Evolutionary conservation across 202 grass and related monocot species (phyloP), one percentile per base, ranked within the genome.

Genomic region (Panicum hallii): DNA sequence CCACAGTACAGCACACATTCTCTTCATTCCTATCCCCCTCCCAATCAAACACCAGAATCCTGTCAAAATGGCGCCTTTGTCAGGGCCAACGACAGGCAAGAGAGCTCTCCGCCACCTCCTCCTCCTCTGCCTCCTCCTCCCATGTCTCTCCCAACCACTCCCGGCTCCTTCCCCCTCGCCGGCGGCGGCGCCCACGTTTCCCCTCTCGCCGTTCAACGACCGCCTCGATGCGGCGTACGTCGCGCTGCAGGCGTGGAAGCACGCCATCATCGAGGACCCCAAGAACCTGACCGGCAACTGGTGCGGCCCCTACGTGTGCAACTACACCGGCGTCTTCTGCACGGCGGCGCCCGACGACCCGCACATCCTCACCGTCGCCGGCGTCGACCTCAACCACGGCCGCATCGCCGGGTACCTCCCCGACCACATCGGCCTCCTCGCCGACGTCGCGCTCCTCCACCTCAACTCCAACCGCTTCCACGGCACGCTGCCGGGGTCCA

Each of bases 261-360:
- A 90, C 64, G 87, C 75, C 86, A 94, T 97, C 78, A 89, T 78
- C 56, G 88, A 87, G 7, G 94, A 97, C 69, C 94, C 92, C 23
- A 87, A 94, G 80, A 92, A 97, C 90, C 84, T 94, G 78, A 97
- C 94, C 0, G 54, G 47, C 30, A 63, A 79, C 64, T 97, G 94
- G 94, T 97, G 94, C 72, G 94, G 92, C 5, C 92, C 90, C 9
- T 85, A 76, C 86, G 94, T 97, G 84, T 97, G 94, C 77, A 94
- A 97, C 84, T 97, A 97, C 88, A 94, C 94, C 2, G 94, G 94
- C 68, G 90, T 97, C 7, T 97, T 80, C 88, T 97, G 94, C 45
- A 4, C 94, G 12, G 83, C 92, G 0, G 94, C 94, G 67, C 88
- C 65, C 2, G 94, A 97, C 81, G 90, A 97, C 77, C 92, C 85